Conservation (phyloP, 139 green algal genomes). For the Desmodesmus armatus region DNA sequence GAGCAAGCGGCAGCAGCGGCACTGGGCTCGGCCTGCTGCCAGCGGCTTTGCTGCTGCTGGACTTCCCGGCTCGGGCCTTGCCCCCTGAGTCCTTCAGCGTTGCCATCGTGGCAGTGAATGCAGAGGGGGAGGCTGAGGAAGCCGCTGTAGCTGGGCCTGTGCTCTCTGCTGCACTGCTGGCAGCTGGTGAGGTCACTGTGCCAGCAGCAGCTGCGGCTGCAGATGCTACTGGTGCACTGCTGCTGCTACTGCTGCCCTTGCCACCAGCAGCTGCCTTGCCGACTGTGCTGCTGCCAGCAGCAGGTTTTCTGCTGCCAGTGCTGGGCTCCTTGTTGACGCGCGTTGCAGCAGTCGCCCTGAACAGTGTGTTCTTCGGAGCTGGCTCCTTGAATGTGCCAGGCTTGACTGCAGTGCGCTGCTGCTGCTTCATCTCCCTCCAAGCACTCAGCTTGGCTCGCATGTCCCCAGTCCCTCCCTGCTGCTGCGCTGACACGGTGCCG, state of each 20-base stretch:
- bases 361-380: not conserved
- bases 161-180: not conserved
- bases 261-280: not conserved
- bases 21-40: not conserved
- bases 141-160: not conserved
- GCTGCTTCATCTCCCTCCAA: constrained; percentile 20
- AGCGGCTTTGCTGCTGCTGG: not conserved
- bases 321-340: not conserved
- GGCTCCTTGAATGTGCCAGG: constrained; percentile 26
- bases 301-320: not conserved
- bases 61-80: not conserved
- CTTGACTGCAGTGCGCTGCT: not conserved
- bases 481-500: not conserved
- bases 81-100: constrained; percentile 21
- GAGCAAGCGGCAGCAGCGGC: no score
- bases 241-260: not conserved
- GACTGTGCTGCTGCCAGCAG: not conserved
- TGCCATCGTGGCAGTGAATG: constrained; percentile 37
- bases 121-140: not conserved
- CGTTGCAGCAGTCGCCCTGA: not conserved
- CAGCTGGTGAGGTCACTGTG: not conserved
- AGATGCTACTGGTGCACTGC: constrained; percentile 1
- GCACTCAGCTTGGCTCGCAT: not conserved
- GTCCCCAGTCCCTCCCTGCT: not conserved
- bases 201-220: not conserved